phyloP scores from a whole-genome alignment of 148 eudicot genomes.

The Dysphania ambrosioides region DNA sequence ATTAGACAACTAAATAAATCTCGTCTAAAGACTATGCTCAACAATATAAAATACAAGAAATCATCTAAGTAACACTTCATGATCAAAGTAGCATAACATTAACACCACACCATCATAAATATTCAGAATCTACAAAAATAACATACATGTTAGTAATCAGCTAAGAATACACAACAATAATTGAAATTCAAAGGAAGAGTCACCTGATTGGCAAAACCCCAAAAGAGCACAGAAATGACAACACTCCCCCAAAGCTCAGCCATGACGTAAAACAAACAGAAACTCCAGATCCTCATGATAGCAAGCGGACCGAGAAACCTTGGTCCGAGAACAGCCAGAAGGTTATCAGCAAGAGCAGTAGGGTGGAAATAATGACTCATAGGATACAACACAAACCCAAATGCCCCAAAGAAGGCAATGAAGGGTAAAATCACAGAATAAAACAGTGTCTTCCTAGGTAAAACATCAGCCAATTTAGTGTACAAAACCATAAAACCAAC shows the following conservation, averaged over 20 bases:
- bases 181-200: not conserved
- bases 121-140: constrained; percentile 4
- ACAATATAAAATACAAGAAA: not conserved
- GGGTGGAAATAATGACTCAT: constrained; percentile 83
- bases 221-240: constrained; percentile 90
- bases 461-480: constrained; percentile 73
- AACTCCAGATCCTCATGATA: constrained; percentile 95
- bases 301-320: constrained; percentile 94
- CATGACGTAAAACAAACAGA: constrained; percentile 99
- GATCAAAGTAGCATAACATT: not conserved
- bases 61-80: not conserved
- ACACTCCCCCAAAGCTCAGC: constrained; percentile 99
- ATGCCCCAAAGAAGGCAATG: constrained; percentile 92
- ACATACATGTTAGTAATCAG: not conserved
- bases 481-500: constrained; percentile 90
- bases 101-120: too few relatives aligned
- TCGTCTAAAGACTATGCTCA: not conserved
- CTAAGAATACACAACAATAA: not conserved
- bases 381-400: constrained; percentile 91
- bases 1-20: constrained; percentile 1
- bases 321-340: constrained; percentile 67
- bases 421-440: constrained; percentile 75
- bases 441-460: constrained; percentile 78
- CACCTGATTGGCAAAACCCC: constrained; percentile 99
- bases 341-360: constrained; percentile 73